These are phyloP conservation scores for Yamagishiella unicocca DNA, from an alignment of 139 green algal genomes.

Conservation along the genomic window DNA sequence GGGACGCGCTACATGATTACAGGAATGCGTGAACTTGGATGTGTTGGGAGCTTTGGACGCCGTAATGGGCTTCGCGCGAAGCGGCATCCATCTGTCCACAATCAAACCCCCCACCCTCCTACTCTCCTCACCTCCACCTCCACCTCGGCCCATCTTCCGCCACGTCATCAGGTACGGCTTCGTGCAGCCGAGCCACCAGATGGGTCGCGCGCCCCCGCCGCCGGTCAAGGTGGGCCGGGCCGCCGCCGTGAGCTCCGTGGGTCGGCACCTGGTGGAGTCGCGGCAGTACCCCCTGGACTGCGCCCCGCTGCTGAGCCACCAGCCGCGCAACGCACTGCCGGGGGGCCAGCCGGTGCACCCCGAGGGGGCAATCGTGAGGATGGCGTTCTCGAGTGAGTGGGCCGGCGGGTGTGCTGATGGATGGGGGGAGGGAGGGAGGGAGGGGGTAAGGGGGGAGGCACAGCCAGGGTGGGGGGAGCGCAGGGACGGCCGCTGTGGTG, in stretches of 20 bases:
- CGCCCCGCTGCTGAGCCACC: slow-evolving; percentile 36
- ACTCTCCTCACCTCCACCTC: no score
- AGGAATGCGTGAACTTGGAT: no score
- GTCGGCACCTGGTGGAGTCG: slow-evolving; percentile 15
- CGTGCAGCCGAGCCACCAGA: slow-evolving; percentile 50
- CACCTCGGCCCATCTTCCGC: no score
- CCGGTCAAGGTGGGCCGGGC: slow-evolving; percentile 46
- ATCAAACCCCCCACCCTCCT: no score
- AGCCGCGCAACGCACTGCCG: slow-evolving; percentile 38
- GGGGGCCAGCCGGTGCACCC: slow-evolving; percentile 44
- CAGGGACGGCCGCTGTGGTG: no score
- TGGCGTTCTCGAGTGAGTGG: slow-evolving; percentile 53
- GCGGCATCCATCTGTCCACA: no score
- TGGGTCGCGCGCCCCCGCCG: slow-evolving; percentile 46
- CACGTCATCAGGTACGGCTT: slow-evolving; percentile 55
- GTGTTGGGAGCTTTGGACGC: no score
- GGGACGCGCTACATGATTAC: no score
- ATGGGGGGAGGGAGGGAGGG: neutral
- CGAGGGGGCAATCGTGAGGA: slow-evolving; percentile 34
- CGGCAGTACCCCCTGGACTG: slow-evolving; percentile 50
- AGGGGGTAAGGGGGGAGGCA: neutral
- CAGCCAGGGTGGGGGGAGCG: neutral
- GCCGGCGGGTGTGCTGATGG: neutral
- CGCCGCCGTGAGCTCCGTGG: neutral
- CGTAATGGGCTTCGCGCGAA: no score